A percentile compares a stretch with the other conserved stretches of the same genome.
Evolutionary conservation across 768 basidiomycete genomes (phyloP).

Genomic region (Inosperma sp.): DNA sequence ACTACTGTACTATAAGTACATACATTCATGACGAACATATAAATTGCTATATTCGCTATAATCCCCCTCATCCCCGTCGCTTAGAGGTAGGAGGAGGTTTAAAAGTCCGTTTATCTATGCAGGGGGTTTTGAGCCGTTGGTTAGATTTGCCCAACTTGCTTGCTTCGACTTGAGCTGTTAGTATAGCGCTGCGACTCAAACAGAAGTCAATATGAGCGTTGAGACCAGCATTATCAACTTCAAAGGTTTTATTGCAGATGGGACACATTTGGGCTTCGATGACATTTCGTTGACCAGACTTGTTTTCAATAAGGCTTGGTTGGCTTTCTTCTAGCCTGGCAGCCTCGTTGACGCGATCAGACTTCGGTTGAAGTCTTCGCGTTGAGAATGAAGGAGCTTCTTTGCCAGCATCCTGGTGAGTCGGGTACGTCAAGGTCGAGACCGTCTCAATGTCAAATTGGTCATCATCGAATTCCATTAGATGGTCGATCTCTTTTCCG

Average conservation of each 20-base stretch:
- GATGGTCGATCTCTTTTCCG: conserved; percentile 19
- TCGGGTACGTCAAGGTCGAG: conserved; percentile 9
- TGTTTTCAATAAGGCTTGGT: conserved; percentile 22
- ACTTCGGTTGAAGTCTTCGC: conserved; percentile 14
- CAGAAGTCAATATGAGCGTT: conserved; percentile 92
- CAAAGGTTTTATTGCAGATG: conserved; percentile 57
- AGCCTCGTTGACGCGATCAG: conserved; percentile 1
- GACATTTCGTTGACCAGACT: conserved; percentile 5
- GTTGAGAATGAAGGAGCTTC: conserved; percentile 18
- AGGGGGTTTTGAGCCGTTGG: conserved; percentile 12
- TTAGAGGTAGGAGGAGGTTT: conserved; percentile 13
- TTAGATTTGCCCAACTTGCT: conserved; percentile 21
- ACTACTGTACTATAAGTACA: conserved; percentile 14
- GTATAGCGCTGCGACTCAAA: conserved; percentile 72
- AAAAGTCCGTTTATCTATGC: conserved; percentile 1
- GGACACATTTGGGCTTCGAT: conserved; percentile 56
- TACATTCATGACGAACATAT: neutral
- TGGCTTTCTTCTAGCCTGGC: conserved; percentile 9
- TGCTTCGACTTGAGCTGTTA: conserved; percentile 56
- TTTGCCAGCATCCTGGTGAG: too few species aligned
- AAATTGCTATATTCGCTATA: neutral
- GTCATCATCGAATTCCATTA: conserved; percentile 21
- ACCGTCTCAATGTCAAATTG: conserved; percentile 7
- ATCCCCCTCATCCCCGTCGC: conserved; percentile 8
- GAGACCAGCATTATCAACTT: conserved; percentile 69